phyloP scores from a whole-genome alignment of 257 asterid genomes.

The Solanum megistacrolobum region DNA sequence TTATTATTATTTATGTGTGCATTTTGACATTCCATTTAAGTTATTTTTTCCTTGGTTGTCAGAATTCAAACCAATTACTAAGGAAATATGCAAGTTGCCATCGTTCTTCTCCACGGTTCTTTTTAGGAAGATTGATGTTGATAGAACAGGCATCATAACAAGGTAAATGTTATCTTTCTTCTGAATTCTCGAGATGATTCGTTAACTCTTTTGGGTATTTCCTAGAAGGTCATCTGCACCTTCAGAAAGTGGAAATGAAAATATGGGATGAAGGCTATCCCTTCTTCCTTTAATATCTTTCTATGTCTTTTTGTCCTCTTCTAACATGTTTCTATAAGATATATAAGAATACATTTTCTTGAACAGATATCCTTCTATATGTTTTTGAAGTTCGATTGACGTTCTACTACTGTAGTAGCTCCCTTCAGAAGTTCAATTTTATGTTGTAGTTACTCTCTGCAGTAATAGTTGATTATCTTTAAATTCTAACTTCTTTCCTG shows the following conservation, averaged over 20 bases:
- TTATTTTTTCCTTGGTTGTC: slow-evolving; percentile 19
- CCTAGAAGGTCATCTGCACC: not conserved
- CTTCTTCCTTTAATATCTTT: not conserved
- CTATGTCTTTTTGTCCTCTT: not conserved
- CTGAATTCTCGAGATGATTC: not conserved
- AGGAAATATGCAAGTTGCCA: slow-evolving; percentile 97
- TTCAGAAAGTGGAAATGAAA: not conserved
- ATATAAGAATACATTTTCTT: not conserved
- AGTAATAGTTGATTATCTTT: not conserved
- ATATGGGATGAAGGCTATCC: not conserved
- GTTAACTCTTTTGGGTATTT: not conserved
- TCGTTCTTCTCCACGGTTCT: slow-evolving; percentile 85
- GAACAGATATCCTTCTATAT: not conserved
- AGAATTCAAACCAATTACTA: slow-evolving; percentile 89
- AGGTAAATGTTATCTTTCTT: slow-evolving; percentile 34
- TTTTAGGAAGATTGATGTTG: slow-evolving; percentile 71
- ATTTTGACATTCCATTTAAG: not conserved
- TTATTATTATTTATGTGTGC: not conserved
- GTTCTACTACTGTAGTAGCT: not conserved
- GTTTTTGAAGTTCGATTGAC: not conserved
- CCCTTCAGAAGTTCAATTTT: not conserved
- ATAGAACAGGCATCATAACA: slow-evolving; percentile 61
- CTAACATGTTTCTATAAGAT: not conserved
- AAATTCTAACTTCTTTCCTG: not conserved
- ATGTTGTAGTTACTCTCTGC: not conserved